Evolutionary conservation across 495 filamentous ascomycete genomes (phyloP), one percentile per base, ranked within the genome.

Genomic region (Cairneyella variabilis): DNA sequence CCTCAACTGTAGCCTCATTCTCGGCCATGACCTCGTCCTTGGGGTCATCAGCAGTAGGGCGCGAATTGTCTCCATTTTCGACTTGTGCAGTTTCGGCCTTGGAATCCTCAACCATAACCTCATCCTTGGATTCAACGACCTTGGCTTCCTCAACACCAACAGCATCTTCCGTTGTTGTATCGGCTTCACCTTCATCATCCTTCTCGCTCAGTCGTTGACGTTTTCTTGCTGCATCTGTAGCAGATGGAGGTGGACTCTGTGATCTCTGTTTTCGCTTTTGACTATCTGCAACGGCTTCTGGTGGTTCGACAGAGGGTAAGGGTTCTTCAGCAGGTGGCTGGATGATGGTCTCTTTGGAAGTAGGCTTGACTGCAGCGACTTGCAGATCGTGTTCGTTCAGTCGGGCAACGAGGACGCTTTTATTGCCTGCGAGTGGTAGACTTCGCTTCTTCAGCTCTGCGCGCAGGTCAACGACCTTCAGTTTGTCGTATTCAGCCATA

Each of bases 201-300:
- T 22, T 8, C 36, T 3, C 11, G 23, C 17, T 3, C 40, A 27
- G 17, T 46, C 12, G 12, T 25, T 34, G 50, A 20, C 76, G 70
- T 61, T 81, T 81, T 18, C 65, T 61, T 7, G 63, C 57, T 25
- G 61, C 52, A 28, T 76, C 72, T 12, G 71, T 64, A 0, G 70
- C 70, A 0, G 80, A 76, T 5, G 79, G 80, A 25, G 80, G 75
- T 12, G 88, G 88, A 54, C 79, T 89, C 47, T 77, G 72, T 43
- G 85, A 90, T 56, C 84, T 76, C 32, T 88, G 82, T 69, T 90
- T 91, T 42, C 89, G 77, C 67, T 88, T 90, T 50, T 78, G 79
- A 20, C 67, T 63, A 46, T 91, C 87, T 40, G 85, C 82, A 26
- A 69, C 48, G 18, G 73, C 51, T 54, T 78, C 76, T 51, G 53